These are phyloP conservation scores for Cucurbitaria berberidis DNA, from an alignment of 2,329 filamentous ascomycete genomes.

Conservation along the genomic window DNA sequence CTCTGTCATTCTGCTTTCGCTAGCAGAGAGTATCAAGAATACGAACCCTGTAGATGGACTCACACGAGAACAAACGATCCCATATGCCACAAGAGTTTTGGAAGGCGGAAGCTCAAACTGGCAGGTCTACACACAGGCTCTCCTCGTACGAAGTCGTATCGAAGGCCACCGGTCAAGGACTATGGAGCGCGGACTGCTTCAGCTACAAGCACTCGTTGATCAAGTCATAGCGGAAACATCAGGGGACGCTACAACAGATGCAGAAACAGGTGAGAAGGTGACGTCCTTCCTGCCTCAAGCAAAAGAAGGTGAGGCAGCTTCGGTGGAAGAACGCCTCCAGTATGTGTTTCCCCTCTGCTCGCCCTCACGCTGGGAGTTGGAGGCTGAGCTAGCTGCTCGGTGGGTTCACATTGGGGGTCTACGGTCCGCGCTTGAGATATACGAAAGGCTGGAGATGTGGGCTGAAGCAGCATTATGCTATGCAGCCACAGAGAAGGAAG, in stretches of 20 bases:
- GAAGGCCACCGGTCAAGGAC: slow-evolving; percentile 88
- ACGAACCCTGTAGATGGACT: slow-evolving; percentile 83
- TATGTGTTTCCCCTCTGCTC: slow-evolving; percentile 86
- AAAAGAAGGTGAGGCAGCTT: slow-evolving; percentile 77
- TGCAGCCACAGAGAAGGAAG: slow-evolving; percentile 78
- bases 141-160: slow-evolving; percentile 87
- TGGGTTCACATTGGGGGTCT: slow-evolving; percentile 91
- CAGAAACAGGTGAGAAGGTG: slow-evolving; percentile 53
- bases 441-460: slow-evolving; percentile 91
- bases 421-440: slow-evolving; percentile 90
- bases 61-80: slow-evolving; percentile 90
- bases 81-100: slow-evolving; percentile 87
- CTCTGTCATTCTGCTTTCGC: slow-evolving; percentile 80
- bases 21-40: slow-evolving; percentile 88
- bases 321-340: slow-evolving; percentile 74
- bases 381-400: slow-evolving; percentile 89
- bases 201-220: slow-evolving; percentile 93
- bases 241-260: slow-evolving; percentile 31
- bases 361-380: slow-evolving; percentile 90
- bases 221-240: slow-evolving; percentile 89
- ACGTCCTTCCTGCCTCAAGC: slow-evolving; percentile 82
- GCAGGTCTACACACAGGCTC: slow-evolving; percentile 95
- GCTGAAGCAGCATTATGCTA: slow-evolving; percentile 92
- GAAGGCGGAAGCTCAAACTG: slow-evolving; percentile 91
- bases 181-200: slow-evolving; percentile 84